Evolutionary conservation across 441 rosid genomes (phyloP).

Genomic region (Mallotus repandus): DNA sequence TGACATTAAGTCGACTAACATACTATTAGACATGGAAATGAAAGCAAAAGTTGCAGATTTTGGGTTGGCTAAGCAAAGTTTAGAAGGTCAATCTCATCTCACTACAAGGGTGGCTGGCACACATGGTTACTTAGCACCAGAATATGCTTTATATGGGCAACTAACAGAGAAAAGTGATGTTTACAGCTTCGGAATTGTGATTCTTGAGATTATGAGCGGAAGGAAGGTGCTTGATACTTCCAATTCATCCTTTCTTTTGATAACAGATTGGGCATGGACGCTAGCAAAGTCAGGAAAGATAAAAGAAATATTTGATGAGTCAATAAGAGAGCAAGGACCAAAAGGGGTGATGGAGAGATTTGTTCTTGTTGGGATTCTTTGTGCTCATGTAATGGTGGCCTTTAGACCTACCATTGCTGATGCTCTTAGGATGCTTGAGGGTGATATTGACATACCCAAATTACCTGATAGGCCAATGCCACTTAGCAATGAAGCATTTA

Average conservation of each 20-base stretch:
- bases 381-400: slow-evolving; percentile 65
- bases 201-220: slow-evolving; percentile 57
- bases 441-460: slow-evolving; percentile 55
- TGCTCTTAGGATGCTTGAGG: slow-evolving; percentile 57
- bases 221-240: slow-evolving; percentile 49
- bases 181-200: slow-evolving; percentile 57
- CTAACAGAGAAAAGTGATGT: slow-evolving; percentile 59
- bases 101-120: slow-evolving; percentile 67
- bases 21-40: slow-evolving; percentile 49
- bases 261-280: slow-evolving; percentile 67
- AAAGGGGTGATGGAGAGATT: slow-evolving; percentile 59
- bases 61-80: slow-evolving; percentile 55
- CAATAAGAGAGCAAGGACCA: slow-evolving; percentile 41
- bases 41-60: slow-evolving; percentile 56
- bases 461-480: slow-evolving; percentile 68
- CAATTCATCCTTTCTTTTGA: slow-evolving; percentile 34
- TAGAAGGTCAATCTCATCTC: slow-evolving; percentile 55
- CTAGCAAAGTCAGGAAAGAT: slow-evolving; percentile 41
- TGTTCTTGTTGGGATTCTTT: slow-evolving; percentile 54
- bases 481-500: slow-evolving; percentile 44
- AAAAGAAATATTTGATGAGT: slow-evolving; percentile 37
- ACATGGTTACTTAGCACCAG: slow-evolving; percentile 58
- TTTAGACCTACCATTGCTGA: slow-evolving; percentile 56
- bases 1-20: slow-evolving; percentile 58
- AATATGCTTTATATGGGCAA: slow-evolving; percentile 57